phyloP scores from a whole-genome alignment of 371 early-diverging fungal genomes.

The Mortierella sp. region DNA sequence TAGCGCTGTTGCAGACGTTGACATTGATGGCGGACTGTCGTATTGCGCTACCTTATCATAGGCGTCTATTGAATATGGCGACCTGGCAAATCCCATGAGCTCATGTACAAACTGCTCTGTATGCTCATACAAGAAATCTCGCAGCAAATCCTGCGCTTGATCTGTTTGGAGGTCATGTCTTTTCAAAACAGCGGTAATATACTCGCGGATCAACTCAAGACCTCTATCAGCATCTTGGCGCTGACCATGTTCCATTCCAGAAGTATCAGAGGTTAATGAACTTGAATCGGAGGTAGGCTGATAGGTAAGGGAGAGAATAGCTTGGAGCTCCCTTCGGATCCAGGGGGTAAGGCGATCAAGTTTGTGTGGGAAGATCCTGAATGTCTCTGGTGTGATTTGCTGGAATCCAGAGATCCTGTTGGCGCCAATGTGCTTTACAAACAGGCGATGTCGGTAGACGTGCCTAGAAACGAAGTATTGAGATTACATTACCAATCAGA shows the following conservation, averaged over 20 bases:
- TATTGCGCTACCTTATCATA: conserved; percentile 53
- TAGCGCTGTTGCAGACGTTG: background rate
- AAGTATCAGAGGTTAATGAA: background rate
- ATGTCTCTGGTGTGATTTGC: conserved; percentile 47
- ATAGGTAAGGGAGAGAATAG: conserved; percentile 16
- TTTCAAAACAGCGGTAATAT: conserved; percentile 45
- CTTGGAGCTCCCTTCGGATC: conserved; percentile 51
- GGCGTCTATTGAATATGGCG: conserved; percentile 44
- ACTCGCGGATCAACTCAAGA: conserved; percentile 49
- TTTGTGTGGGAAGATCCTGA: conserved; percentile 30
- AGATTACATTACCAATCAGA: too few relatives aligned
- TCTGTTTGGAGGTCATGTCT: conserved; percentile 51
- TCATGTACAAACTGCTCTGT: conserved; percentile 58
- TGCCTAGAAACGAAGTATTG: conserved; percentile 8
- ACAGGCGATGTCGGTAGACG: conserved; percentile 37
- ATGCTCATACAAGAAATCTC: conserved; percentile 45
- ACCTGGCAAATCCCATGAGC: conserved; percentile 53
- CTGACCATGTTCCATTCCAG: background rate
- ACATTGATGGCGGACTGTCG: background rate
- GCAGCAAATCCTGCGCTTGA: conserved; percentile 40
- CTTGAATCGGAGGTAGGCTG: background rate
- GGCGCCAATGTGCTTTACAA: conserved; percentile 49
- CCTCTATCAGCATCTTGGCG: conserved; percentile 19
- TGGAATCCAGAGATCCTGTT: conserved; percentile 45
- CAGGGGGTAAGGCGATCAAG: conserved; percentile 44